Base-by-base conservation (phyloP, 345 rosid species). In the Eucalyptus leucophloia region DNA sequence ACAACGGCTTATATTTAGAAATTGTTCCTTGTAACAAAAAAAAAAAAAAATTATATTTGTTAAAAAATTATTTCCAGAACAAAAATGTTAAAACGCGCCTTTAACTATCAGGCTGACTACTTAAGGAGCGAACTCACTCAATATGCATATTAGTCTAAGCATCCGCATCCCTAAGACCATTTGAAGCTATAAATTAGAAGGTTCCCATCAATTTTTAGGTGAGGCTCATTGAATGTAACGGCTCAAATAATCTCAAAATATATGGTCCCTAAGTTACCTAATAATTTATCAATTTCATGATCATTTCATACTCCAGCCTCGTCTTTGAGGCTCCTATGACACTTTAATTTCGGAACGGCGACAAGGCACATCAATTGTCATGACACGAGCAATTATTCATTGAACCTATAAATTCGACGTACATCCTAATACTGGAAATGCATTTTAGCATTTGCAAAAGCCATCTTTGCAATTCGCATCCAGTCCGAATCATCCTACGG, bases 61-160 rank as follows among this genome's bases (percentile, higher is more conserved):
- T 49, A 0, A 49, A 49, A 49, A 49, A 49, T 15, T 49, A 0
- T 49, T 49, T 1, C 0, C 1, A 0, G 0, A 5, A 49, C 2
- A 12, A 0, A 49, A 49, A 49, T 0, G 0, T 5, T 49, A 49
- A 49, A 49, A 49, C 0, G 7, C 0, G 0, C 0, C 1, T 0
- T 15, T 67, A 40, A 17, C 42, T 34, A 32, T 4, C 0, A 7
- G 1, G 8, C 5, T 0, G 0, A 65, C 9, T 65, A 32, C 40
- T 32, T 9, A 4, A 32, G 12, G 40, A 67, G 42, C 2, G 2
- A 32, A 9, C 23, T 7, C 21, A 4, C 19, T 67, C 40, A 16
- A 4, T 2, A 30, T 65, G 19, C 9, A 32, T 65, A 15, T 30
- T 30, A 30, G 77, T 7, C 5, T 0, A 3, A n/a, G 19, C 9